A percentile compares a stretch with the other conserved stretches of the same genome.
phyloP scores from a whole-genome alignment of 305 asterid genomes.

The Fraxinus floribunda region DNA sequence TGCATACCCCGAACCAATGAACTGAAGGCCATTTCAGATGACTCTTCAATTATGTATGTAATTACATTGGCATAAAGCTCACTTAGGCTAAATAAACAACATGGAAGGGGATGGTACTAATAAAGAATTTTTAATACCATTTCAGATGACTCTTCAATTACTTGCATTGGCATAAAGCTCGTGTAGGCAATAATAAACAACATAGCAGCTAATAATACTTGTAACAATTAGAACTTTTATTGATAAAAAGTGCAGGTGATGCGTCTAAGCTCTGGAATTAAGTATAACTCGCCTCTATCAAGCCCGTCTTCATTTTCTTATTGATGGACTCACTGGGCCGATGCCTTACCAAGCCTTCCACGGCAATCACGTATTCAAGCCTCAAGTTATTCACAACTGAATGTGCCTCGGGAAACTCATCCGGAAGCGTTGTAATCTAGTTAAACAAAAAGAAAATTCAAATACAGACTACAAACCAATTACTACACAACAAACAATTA shows the following conservation, averaged over 20 bases:
- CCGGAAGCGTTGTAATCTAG: constrained; percentile 90
- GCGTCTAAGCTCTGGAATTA: background rate
- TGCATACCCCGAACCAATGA: background rate
- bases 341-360: constrained; percentile 80
- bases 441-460: background rate
- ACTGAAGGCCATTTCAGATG: background rate
- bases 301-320: constrained; percentile 86
- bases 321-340: constrained; percentile 81
- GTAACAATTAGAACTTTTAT: background rate
- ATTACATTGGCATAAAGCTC: background rate
- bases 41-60: background rate
- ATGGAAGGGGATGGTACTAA: background rate
- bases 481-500: background rate
- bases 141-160: background rate
- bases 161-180: background rate
- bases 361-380: constrained; percentile 82
- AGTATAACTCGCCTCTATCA: constrained; percentile 60
- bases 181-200: background rate
- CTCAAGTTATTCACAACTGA: constrained; percentile 70
- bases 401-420: constrained; percentile 90
- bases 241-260: background rate
- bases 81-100: background rate
- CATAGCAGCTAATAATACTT: background rate
- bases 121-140: background rate
- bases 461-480: background rate